Evolutionary conservation across 371 early-diverging fungal species (phyloP).

Genomic region (Aphelidium insulamus): DNA sequence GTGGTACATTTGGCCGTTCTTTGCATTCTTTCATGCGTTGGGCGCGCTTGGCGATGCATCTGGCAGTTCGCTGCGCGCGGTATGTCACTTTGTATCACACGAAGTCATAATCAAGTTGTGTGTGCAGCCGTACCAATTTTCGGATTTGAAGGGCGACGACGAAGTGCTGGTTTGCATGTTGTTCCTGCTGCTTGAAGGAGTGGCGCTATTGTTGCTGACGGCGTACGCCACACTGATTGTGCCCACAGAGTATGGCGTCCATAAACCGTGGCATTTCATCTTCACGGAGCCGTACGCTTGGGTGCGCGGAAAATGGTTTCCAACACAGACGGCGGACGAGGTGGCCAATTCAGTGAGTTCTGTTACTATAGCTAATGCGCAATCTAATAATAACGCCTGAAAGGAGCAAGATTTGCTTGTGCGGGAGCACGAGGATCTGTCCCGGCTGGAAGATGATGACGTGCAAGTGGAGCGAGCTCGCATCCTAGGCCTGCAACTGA

Average conservation of each 20-base stretch:
- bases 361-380: neutral
- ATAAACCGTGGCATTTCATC: conserved; percentile 36
- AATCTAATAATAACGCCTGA: no score
- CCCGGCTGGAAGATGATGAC: conserved; percentile 28
- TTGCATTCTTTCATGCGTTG: conserved; percentile 40
- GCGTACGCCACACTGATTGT: conserved; percentile 25
- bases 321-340: no score
- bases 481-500: conserved; percentile 12
- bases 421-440: neutral
- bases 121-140: conserved; percentile 13
- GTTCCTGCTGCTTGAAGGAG: conserved; percentile 18
- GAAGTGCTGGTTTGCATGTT: conserved; percentile 22
- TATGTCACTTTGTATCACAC: no score
- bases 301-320: no score
- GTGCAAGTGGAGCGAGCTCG: conserved; percentile 29
- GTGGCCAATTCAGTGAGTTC: neutral
- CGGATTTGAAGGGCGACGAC: conserved; percentile 14
- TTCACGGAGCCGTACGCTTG: conserved; percentile 22
- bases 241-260: conserved; percentile 35
- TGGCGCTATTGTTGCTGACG: conserved; percentile 21
- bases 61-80: conserved; percentile 4
- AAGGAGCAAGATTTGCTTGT: no score
- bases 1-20: conserved; percentile 45
- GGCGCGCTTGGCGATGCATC: conserved; percentile 19
- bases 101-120: no score